A percentile compares a stretch with the other conserved stretches of the same genome.
Conservation (phyloP, 2,329 filamentous ascomycete genomes). For the Rasamsonia emersonii region DNA sequence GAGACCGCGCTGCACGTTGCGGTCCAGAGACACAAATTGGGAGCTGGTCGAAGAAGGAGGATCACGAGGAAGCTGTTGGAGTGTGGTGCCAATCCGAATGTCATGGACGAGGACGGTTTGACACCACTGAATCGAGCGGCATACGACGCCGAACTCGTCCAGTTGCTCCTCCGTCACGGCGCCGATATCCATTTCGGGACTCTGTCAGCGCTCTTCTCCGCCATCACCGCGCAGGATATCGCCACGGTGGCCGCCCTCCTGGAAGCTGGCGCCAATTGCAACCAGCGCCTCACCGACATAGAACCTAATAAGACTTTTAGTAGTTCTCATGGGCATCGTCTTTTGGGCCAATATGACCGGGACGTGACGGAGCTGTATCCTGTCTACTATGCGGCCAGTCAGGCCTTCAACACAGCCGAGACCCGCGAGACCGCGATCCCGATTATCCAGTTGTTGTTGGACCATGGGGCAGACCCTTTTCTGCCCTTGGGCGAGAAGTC, state of each 20-base stretch:
- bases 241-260: slow-evolving; percentile 1
- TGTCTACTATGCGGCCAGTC: slow-evolving; percentile 12
- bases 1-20: slow-evolving; percentile 9
- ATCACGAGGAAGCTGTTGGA: slow-evolving; percentile 10
- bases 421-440: slow-evolving; percentile 9
- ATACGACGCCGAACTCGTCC: slow-evolving; percentile 8
- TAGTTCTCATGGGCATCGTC: background rate
- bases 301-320: background rate
- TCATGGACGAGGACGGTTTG: slow-evolving; percentile 10
- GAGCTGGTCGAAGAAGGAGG: slow-evolving; percentile 9
- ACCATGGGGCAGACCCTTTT: slow-evolving; percentile 12
- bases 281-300: background rate
- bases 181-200: slow-evolving; percentile 9
- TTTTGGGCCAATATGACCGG: too few relatives aligned
- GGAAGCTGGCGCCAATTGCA: slow-evolving; percentile 1
- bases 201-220: slow-evolving; percentile 1
- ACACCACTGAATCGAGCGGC: slow-evolving; percentile 10
- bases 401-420: slow-evolving; percentile 11
- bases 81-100: slow-evolving; percentile 12
- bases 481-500: slow-evolving; percentile 4
- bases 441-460: slow-evolving; percentile 10
- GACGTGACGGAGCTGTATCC: too few relatives aligned
- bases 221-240: slow-evolving; percentile 2
- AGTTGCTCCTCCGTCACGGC: slow-evolving; percentile 10
- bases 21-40: slow-evolving; percentile 4